Conservation (phyloP, 1,139 yeast genomes). For the Lodderomyces oxycetoniae region DNA sequence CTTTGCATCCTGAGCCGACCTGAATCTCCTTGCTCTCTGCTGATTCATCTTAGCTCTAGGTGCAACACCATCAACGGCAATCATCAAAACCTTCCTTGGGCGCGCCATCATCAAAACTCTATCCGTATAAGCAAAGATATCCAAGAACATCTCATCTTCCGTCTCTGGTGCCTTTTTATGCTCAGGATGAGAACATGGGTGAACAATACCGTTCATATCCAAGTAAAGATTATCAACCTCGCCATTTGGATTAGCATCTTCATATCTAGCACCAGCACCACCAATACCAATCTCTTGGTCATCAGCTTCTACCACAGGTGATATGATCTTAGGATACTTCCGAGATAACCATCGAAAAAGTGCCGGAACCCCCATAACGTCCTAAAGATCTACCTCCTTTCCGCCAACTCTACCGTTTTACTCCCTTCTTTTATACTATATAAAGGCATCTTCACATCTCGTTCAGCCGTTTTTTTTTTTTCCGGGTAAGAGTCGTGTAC, state of each 20-base stretch:
- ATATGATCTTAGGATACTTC: slow-evolving; percentile 90
- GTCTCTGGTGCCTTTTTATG: slow-evolving; percentile 90
- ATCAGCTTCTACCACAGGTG: slow-evolving; percentile 82
- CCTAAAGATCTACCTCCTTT: too few species aligned
- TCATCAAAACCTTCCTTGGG: slow-evolving; percentile 85
- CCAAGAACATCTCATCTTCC: slow-evolving; percentile 92
- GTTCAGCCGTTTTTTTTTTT: too few species aligned
- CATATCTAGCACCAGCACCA: slow-evolving; percentile 61
- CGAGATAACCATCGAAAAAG: slow-evolving; percentile 93
- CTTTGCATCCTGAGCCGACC: slow-evolving; percentile 92
- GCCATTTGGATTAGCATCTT: slow-evolving; percentile 88
- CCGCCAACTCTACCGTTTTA: too few species aligned
- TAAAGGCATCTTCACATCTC: too few species aligned
- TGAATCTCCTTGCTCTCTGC: slow-evolving; percentile 90
- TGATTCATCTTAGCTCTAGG: slow-evolving; percentile 99
- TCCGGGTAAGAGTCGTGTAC: too few species aligned
- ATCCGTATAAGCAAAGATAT: slow-evolving; percentile 84
- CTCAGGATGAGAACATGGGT: slow-evolving; percentile 96
- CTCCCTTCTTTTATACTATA: too few species aligned
- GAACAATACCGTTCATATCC: slow-evolving; percentile 97
- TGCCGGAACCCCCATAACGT: slow-evolving; percentile 95
- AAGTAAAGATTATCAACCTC: slow-evolving; percentile 86
- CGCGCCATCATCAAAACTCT: slow-evolving; percentile 89
- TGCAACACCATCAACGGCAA: slow-evolving; percentile 98
- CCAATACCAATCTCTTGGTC: slow-evolving; percentile 34